Percentiles rank a stretch among this genome's conserved stretches.
Conservation (phyloP, 495 filamentous ascomycete species). For the Letharia columbiana region DNA sequence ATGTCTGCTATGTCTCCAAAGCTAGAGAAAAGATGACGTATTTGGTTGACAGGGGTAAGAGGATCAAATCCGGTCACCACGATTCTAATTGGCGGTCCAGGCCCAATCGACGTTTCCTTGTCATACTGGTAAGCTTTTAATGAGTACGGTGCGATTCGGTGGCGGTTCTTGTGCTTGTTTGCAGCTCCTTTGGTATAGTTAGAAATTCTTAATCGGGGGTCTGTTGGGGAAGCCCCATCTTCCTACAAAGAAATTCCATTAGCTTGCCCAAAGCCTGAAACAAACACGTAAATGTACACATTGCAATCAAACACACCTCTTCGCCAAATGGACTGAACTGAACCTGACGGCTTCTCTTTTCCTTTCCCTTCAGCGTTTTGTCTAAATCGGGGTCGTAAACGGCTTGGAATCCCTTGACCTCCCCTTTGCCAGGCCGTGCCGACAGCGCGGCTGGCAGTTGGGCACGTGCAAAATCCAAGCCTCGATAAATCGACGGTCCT, state of each 20-base stretch:
- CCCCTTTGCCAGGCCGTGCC: constrained; percentile 51
- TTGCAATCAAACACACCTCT: constrained; percentile 32
- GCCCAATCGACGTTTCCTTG: constrained; percentile 68
- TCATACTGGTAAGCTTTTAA: constrained; percentile 73
- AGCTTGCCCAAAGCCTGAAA: constrained; percentile 3
- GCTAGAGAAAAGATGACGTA: constrained; percentile 70
- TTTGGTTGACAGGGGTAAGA: constrained; percentile 65
- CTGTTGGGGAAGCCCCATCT: constrained; percentile 58
- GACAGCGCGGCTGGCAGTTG: constrained; percentile 44
- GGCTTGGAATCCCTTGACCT: constrained; percentile 58
- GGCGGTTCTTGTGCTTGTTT: constrained; percentile 63
- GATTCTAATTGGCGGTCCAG: constrained; percentile 80
- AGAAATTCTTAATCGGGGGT: constrained; percentile 64
- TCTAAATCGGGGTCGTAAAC: constrained; percentile 70
- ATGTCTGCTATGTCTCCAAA: constrained; percentile 86
- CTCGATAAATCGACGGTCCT: constrained; percentile 12
- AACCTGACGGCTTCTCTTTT: constrained; percentile 47
- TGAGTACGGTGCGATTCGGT: constrained; percentile 69
- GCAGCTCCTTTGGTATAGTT: constrained; percentile 48
- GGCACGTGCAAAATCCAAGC: constrained; percentile 7
- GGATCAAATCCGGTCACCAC: constrained; percentile 92
- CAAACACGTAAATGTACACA: not conserved
- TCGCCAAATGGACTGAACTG: constrained; percentile 62
- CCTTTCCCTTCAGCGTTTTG: constrained; percentile 52
- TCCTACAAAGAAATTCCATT: constrained; percentile 41